A percentile compares a stretch with the other conserved stretches of the same genome.
These are phyloP conservation scores for Psilocybe tampanensis DNA, from an alignment of 768 basidiomycete species.

Conservation along the genomic window DNA sequence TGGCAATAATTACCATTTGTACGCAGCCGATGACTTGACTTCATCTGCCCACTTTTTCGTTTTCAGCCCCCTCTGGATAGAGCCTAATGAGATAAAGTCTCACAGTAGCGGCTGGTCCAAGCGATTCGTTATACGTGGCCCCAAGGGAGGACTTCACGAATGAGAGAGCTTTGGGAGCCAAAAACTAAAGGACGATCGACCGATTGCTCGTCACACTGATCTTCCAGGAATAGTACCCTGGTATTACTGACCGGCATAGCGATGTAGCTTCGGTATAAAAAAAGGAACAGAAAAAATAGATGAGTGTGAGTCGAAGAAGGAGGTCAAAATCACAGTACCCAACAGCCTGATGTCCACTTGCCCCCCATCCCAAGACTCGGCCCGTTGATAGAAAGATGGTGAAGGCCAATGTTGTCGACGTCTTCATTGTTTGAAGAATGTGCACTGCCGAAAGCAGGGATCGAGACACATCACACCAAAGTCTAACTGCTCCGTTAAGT, in stretches of 20 bases:
- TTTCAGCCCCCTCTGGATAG: neutral
- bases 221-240: neutral
- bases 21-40: slow-evolving; percentile 41
- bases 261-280: slow-evolving; percentile 35
- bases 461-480: neutral
- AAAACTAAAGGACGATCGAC: too few relatives aligned
- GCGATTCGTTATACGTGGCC: slow-evolving; percentile 42
- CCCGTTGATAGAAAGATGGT: neutral
- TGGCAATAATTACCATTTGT: slow-evolving; percentile 33
- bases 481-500: neutral
- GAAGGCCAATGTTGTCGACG: neutral
- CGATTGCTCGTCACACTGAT: too few relatives aligned
- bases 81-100: slow-evolving; percentile 7
- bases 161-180: slow-evolving; percentile 46
- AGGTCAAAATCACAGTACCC: slow-evolving; percentile 28
- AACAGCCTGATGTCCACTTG: slow-evolving; percentile 44
- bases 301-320: neutral
- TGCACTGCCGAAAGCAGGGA: too few relatives aligned
- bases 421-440: neutral
- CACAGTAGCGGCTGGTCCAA: slow-evolving; percentile 53
- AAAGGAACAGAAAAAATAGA: neutral
- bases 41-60: slow-evolving; percentile 51
- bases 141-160: slow-evolving; percentile 50
- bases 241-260: slow-evolving; percentile 39
- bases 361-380: slow-evolving; percentile 41